These are phyloP conservation scores for Neurospora sp. DNA, from an alignment of 495 filamentous ascomycete species.

Conservation along the genomic window DNA sequence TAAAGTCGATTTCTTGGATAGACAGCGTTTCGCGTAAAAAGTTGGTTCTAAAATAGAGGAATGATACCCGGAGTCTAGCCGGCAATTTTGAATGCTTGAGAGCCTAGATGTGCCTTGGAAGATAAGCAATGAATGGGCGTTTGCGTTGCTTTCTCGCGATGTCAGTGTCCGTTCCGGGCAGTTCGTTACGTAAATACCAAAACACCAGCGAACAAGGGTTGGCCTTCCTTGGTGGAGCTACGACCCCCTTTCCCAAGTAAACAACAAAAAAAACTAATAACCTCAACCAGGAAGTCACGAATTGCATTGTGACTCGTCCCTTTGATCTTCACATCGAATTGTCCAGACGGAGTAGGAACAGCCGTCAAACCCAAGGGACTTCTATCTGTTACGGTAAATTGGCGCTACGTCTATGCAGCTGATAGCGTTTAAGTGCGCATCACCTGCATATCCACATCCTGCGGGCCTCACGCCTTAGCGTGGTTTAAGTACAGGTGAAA, in stretches of 20 bases:
- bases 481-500: neutral
- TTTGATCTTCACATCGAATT: neutral
- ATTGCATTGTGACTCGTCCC: neutral
- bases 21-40: neutral
- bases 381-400: neutral
- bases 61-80: neutral
- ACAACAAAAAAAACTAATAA: neutral
- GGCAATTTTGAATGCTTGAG: neutral
- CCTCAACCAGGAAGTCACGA: neutral
- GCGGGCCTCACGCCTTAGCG: neutral
- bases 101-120: slow-evolving; percentile 2
- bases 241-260: neutral
- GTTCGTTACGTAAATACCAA: neutral
- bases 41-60: neutral
- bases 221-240: neutral
- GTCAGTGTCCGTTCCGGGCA: neutral
- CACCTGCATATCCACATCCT: neutral
- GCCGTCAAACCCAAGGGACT: neutral
- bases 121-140: neutral
- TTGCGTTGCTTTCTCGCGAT: slow-evolving; percentile 1
- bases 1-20: slow-evolving; percentile 7
- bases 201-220: neutral
- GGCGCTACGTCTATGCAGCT: neutral
- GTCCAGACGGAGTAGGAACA: neutral
- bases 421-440: neutral